These are phyloP conservation scores for Penicillium canescens DNA, from an alignment of 495 filamentous ascomycete species.

Conservation along the genomic window DNA sequence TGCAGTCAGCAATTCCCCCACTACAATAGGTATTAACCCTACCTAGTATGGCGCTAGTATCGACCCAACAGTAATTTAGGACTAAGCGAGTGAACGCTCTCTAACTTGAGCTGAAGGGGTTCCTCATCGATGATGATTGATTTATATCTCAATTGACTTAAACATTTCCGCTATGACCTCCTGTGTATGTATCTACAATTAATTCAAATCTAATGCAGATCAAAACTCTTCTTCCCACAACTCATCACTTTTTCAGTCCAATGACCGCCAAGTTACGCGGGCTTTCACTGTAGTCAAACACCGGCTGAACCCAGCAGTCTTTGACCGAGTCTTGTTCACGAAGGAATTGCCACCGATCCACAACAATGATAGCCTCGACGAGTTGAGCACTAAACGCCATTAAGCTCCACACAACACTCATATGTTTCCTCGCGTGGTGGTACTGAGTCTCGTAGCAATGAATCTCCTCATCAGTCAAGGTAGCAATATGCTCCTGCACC, in stretches of 20 bases:
- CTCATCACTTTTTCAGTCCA: slow-evolving; percentile 69
- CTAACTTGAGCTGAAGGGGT: too few relatives aligned
- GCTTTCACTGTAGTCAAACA: slow-evolving; percentile 85
- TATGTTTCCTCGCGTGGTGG: slow-evolving; percentile 66
- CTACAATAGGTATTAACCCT: too few relatives aligned
- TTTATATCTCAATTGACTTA: too few relatives aligned
- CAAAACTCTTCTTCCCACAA: not conserved
- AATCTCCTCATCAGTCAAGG: slow-evolving; percentile 73
- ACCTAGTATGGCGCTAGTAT: too few relatives aligned
- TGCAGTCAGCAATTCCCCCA: too few relatives aligned
- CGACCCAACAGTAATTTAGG: too few relatives aligned
- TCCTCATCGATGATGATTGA: too few relatives aligned
- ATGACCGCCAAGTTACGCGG: slow-evolving; percentile 88
- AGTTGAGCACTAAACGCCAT: slow-evolving; percentile 94
- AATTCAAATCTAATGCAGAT: too few relatives aligned
- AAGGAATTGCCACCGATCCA: slow-evolving; percentile 89
- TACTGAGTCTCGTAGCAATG: slow-evolving; percentile 65
- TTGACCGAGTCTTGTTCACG: slow-evolving; percentile 67
- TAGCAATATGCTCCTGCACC: slow-evolving; percentile 59
- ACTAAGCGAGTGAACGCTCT: too few relatives aligned
- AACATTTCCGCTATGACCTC: too few relatives aligned
- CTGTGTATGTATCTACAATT: too few relatives aligned
- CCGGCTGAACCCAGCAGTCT: slow-evolving; percentile 85
- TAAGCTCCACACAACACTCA: slow-evolving; percentile 85
- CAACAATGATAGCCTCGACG: slow-evolving; percentile 84